Evolutionary conservation across 441 rosid species (phyloP).

Genomic region (Adansonia grandidieri): DNA sequence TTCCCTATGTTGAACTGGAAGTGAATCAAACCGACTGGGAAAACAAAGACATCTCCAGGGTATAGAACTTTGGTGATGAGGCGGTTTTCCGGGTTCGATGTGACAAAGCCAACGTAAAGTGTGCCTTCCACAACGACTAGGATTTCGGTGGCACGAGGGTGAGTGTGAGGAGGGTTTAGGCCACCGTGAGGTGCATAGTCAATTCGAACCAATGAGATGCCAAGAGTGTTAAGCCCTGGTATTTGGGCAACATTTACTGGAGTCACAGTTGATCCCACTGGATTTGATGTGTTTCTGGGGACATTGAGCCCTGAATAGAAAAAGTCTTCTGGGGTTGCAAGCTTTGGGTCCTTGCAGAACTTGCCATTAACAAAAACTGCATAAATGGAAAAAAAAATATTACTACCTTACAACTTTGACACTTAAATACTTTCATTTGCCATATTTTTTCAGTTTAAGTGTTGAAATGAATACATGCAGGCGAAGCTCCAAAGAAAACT

Average conservation of each 20-base stretch:
- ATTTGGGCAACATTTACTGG: neutral
- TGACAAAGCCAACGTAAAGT: neutral
- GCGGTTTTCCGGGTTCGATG: neutral
- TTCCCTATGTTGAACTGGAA: neutral
- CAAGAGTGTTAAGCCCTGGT: neutral
- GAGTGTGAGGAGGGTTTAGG: slow-evolving; percentile 13
- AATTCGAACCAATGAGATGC: neutral
- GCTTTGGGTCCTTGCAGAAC: slow-evolving; percentile 14
- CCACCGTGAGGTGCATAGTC: neutral
- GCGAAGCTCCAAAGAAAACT: neutral
- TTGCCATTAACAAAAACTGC: slow-evolving; percentile 6
- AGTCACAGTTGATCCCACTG: neutral
- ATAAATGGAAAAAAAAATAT: neutral
- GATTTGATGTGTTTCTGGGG: slow-evolving; percentile 1
- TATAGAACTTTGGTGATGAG: neutral
- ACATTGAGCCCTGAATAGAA: neutral
- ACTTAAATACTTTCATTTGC: neutral
- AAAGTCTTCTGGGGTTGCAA: neutral
- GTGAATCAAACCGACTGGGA: neutral
- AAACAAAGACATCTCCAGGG: neutral
- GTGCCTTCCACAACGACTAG: neutral
- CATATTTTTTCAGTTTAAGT: no score
- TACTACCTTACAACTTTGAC: no score
- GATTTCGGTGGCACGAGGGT: neutral
- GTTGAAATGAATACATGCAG: no score